Conservation (phyloP, 495 filamentous ascomycete species). For the Trichoderma orchidacearum region DNA sequence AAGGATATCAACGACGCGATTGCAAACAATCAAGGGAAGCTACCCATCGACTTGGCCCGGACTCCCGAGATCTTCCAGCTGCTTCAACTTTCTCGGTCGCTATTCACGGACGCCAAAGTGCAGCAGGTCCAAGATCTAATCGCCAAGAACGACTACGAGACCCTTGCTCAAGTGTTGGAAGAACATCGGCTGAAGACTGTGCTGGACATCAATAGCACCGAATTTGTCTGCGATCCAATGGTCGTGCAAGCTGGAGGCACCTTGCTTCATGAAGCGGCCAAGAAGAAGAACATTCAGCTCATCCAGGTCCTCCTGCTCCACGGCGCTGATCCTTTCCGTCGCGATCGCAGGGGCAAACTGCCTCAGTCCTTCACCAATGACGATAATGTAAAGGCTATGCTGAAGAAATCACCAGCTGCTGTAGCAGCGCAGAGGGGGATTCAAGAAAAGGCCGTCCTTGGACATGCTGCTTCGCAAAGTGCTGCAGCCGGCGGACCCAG, state of each 20-base stretch:
- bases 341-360: slow-evolving; percentile 88
- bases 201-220: slow-evolving; percentile 79
- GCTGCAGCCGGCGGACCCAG: slow-evolving; percentile 38
- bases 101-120: slow-evolving; percentile 79
- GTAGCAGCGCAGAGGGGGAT: slow-evolving; percentile 89
- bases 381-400: slow-evolving; percentile 67
- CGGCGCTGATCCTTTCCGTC: slow-evolving; percentile 92
- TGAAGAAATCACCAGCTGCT: slow-evolving; percentile 90
- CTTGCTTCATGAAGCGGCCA: slow-evolving; percentile 83
- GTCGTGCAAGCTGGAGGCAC: slow-evolving; percentile 72
- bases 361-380: slow-evolving; percentile 97
- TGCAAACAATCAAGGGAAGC: slow-evolving; percentile 76
- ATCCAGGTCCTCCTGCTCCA: slow-evolving; percentile 85
- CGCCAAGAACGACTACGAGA: slow-evolving; percentile 55
- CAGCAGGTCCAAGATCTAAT: slow-evolving; percentile 71
- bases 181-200: slow-evolving; percentile 73
- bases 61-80: slow-evolving; percentile 92
- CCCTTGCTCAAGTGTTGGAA: slow-evolving; percentile 62
- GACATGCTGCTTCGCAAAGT: slow-evolving; percentile 50
- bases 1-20: slow-evolving; percentile 78
- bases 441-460: slow-evolving; percentile 90
- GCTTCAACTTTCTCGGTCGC: slow-evolving; percentile 76
- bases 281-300: slow-evolving; percentile 67
- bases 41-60: slow-evolving; percentile 76
- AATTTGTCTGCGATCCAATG: slow-evolving; percentile 67